Conservation (phyloP, 1,284 basidiomycete species). For the Afroboletus lepidellus region DNA sequence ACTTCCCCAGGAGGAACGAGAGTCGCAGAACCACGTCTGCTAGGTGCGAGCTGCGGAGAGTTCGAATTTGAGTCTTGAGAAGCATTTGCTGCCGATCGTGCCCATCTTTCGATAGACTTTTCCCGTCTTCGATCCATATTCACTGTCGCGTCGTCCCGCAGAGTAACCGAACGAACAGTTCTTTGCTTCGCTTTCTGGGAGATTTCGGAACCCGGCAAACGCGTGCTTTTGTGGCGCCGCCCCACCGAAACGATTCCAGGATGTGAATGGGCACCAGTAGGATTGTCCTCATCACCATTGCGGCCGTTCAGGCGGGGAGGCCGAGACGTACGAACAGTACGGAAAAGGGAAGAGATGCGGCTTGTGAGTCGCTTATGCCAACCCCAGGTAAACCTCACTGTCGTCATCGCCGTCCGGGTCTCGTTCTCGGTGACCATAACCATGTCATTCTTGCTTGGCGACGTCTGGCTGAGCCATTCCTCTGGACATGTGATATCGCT, state of each 20-base stretch:
- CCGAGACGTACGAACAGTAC: conserved; percentile 40
- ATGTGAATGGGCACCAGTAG: conserved; percentile 34
- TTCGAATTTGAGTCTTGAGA: conserved; percentile 19
- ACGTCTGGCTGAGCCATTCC: conserved; percentile 80
- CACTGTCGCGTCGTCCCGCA: conserved; percentile 23
- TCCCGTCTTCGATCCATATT: conserved; percentile 29
- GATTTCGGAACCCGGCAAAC: conserved; percentile 11
- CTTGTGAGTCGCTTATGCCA: conserved; percentile 46
- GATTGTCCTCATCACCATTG: conserved; percentile 27
- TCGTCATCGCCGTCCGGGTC: conserved; percentile 73
- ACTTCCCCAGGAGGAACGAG: conserved; percentile 12
- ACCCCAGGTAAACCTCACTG: conserved; percentile 54
- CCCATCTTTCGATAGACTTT: conserved; percentile 37
- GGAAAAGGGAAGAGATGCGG: conserved; percentile 49
- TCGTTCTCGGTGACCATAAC: conserved; percentile 80
- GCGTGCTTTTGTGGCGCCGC: conserved; percentile 25
- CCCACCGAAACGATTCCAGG: conserved; percentile 15
- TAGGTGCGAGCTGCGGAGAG: conserved; percentile 6
- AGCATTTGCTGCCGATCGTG: conserved; percentile 25
- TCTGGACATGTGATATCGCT: conserved; percentile 69
- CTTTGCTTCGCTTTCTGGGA: conserved; percentile 23
- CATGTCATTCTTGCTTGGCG: conserved; percentile 55
- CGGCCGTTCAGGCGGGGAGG: conserved; percentile 33
- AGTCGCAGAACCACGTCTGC: conserved; percentile 20
- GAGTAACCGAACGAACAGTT: conserved; percentile 15